Evolutionary conservation across 1,139 yeast genomes (phyloP).

Genomic region (Eremothecium cymbalariae): DNA sequence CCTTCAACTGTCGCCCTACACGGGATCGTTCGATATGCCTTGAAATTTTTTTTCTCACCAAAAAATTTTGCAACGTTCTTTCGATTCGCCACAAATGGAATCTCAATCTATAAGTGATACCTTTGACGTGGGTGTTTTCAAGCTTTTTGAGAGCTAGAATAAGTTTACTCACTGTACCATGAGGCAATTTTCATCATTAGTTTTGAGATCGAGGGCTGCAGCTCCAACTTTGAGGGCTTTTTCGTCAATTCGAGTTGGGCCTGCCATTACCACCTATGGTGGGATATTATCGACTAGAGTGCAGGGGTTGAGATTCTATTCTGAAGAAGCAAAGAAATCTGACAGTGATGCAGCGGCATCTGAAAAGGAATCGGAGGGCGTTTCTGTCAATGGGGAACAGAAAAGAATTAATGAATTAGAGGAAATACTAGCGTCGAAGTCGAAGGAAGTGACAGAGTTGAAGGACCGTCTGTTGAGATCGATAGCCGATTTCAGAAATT

Average conservation of each 20-base stretch:
- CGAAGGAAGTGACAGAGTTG: conserved; percentile 72
- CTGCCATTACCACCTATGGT: neutral
- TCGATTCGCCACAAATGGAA: no score
- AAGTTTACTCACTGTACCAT: no score
- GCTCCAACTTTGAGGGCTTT: no score
- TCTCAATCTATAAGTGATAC: no score
- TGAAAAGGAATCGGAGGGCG: conserved; percentile 9
- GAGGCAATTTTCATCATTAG: no score
- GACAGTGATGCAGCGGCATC: conserved; percentile 11
- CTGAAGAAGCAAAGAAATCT: conserved; percentile 22
- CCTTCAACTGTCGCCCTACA: no score
- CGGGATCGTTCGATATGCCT: no score
- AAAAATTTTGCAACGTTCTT: no score
- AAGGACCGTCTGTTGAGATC: conserved; percentile 79
- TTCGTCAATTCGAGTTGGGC: neutral
- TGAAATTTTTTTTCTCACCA: no score
- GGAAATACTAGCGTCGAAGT: conserved; percentile 54
- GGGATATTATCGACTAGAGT: neutral
- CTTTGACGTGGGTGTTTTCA: no score
- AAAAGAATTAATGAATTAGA: conserved; percentile 38
- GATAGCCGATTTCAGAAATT: conserved; percentile 85
- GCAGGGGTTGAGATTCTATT: conserved; percentile 17
- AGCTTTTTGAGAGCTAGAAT: no score
- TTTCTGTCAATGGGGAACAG: conserved; percentile 17
- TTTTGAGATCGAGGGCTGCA: conserved; percentile 4